phyloP scores from a whole-genome alignment of 1,284 basidiomycete species.

The Heterobasidion occidentale region DNA sequence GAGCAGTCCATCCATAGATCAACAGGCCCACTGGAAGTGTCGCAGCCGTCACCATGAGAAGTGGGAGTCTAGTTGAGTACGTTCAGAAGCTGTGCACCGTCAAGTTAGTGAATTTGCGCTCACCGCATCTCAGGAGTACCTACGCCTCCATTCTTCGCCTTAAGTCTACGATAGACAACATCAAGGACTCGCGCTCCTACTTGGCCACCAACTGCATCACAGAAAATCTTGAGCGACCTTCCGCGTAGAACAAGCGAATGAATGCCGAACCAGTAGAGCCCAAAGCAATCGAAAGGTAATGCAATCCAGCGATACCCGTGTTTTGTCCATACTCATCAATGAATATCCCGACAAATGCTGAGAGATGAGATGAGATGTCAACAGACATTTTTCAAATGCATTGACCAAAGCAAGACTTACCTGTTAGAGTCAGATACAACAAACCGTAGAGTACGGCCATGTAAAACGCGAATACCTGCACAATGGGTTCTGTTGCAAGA shows the following conservation, averaged over 20 bases:
- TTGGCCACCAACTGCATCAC: slow-evolving; percentile 25
- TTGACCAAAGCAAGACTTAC: slow-evolving; percentile 23
- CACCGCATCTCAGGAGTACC: slow-evolving; percentile 50
- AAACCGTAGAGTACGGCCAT: slow-evolving; percentile 45
- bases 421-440: slow-evolving; percentile 27
- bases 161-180: slow-evolving; percentile 41
- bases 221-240: neutral
- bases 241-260: neutral
- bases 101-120: slow-evolving; percentile 1
- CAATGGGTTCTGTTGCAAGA: slow-evolving; percentile 36
- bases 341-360: slow-evolving; percentile 48
- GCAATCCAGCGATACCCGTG: slow-evolving; percentile 48
- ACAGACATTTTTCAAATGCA: neutral
- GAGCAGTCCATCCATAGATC: slow-evolving; percentile 58
- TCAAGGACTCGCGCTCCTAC: slow-evolving; percentile 53
- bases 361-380: neutral
- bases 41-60: slow-evolving; percentile 32
- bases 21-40: slow-evolving; percentile 53
- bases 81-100: too few species aligned
- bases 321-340: slow-evolving; percentile 38
- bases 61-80: neutral
- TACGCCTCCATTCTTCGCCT: slow-evolving; percentile 39
- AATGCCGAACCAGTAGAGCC: slow-evolving; percentile 39
- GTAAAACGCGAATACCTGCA: slow-evolving; percentile 36
- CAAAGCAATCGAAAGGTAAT: slow-evolving; percentile 58